Evolutionary conservation across 2,329 filamentous ascomycete genomes (phyloP).

Genomic region (Aspergillus terreus): DNA sequence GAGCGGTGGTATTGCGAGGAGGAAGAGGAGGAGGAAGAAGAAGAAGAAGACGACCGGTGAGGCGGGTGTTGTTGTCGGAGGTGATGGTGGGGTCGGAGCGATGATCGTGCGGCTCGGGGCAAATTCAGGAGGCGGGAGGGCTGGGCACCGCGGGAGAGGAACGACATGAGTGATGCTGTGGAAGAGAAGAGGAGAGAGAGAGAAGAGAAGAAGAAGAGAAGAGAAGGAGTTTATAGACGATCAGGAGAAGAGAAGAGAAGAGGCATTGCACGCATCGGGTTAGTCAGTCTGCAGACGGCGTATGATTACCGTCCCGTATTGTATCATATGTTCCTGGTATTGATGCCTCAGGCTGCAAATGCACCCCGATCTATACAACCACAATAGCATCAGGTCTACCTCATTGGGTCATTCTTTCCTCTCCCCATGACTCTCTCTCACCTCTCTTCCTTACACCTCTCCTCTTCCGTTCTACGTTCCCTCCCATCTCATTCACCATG

Average conservation of each 20-base stretch:
- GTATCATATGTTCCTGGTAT: background rate
- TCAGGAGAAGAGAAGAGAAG: background rate
- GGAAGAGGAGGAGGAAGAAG: slow-evolving; percentile 6
- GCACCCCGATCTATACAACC: background rate
- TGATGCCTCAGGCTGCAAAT: background rate
- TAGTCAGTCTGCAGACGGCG: background rate
- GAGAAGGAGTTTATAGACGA: background rate
- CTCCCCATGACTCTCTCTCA: background rate
- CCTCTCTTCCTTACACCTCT: background rate
- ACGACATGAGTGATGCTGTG: background rate
- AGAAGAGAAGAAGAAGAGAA: background rate
- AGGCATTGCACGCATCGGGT: background rate
- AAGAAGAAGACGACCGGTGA: slow-evolving; percentile 11
- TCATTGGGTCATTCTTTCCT: background rate
- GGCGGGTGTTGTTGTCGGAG: slow-evolving; percentile 5
- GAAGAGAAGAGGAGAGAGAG: background rate
- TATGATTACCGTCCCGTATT: background rate
- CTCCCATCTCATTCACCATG: background rate
- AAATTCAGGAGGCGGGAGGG: slow-evolving; percentile 1
- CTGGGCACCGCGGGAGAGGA: background rate
- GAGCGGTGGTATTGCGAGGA: slow-evolving; percentile 29
- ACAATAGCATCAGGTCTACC: background rate
- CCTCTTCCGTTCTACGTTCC: too few species aligned
- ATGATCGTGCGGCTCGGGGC: slow-evolving; percentile 8
- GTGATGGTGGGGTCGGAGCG: slow-evolving; percentile 13